Percentiles rank a stretch among this genome's conserved stretches.
phyloP scores from a whole-genome alignment of 208 protist genomes.

The Entamoeba dispar region DNA sequence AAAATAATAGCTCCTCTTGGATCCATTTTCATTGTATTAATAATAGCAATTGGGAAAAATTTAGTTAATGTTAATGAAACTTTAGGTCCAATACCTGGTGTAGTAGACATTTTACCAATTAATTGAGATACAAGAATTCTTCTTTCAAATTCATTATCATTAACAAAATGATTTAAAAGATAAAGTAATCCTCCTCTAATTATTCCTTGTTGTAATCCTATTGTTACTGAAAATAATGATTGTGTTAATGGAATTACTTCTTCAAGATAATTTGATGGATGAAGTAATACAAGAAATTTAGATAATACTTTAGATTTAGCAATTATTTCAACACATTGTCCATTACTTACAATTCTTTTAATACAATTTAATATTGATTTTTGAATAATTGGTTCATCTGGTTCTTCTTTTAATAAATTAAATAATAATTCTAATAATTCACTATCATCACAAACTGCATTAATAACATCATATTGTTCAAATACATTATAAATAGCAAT shows the following conservation, averaged over 20 bases:
- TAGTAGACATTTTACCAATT: neutral
- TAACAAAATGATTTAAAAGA: neutral
- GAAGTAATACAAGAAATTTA: neutral
- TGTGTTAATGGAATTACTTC: neutral
- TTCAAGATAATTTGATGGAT: neutral
- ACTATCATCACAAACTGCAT: neutral
- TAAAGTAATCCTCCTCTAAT: neutral
- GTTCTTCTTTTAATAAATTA: neutral
- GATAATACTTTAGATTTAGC: neutral
- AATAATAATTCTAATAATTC: neutral
- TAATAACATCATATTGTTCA: neutral
- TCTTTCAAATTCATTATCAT: neutral
- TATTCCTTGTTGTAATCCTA: neutral
- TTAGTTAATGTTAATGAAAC: neutral
- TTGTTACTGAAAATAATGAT: neutral
- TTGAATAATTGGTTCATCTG: neutral
- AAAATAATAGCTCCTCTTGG: neutral
- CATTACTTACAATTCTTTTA: neutral
- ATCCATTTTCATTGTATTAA: neutral
- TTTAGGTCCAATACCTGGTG: neutral
- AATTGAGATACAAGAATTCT: neutral
- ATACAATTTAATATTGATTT: neutral
- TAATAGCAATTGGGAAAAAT: neutral
- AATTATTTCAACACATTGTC: neutral
- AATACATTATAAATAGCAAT: neutral